phyloP scores from a whole-genome alignment of 768 basidiomycete species.

The Mycena vitilis region DNA sequence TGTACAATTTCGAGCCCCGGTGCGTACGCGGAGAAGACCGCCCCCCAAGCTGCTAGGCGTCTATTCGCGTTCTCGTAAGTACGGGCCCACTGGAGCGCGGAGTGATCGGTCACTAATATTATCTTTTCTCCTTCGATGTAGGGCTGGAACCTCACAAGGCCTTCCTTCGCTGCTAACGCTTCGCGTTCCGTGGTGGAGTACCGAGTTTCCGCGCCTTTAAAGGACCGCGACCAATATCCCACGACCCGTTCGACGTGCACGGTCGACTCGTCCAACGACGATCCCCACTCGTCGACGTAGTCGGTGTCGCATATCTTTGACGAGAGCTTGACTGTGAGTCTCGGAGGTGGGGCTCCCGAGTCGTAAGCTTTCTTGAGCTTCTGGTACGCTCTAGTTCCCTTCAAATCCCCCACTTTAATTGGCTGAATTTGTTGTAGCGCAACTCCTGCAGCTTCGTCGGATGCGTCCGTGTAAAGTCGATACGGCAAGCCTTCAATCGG shows the following conservation, averaged over 20 bases:
- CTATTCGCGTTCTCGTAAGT: slow-evolving; percentile 22
- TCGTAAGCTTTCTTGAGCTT: slow-evolving; percentile 24
- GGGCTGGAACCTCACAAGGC: slow-evolving; percentile 42
- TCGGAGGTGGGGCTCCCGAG: neutral
- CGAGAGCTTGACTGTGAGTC: slow-evolving; percentile 10
- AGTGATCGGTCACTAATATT: slow-evolving; percentile 22
- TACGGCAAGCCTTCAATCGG: slow-evolving; percentile 36
- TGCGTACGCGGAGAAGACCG: slow-evolving; percentile 35
- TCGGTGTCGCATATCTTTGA: neutral
- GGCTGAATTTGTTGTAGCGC: slow-evolving; percentile 33
- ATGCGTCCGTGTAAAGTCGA: slow-evolving; percentile 42
- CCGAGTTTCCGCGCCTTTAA: slow-evolving; percentile 39
- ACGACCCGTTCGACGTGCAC: neutral
- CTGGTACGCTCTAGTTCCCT: slow-evolving; percentile 23
- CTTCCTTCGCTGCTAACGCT: slow-evolving; percentile 43
- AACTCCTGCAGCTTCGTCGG: slow-evolving; percentile 19
- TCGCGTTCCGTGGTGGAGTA: slow-evolving; percentile 45
- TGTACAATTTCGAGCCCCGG: slow-evolving; percentile 15
- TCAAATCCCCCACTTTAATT: slow-evolving; percentile 14
- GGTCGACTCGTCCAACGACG: neutral
- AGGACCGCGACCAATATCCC: slow-evolving; percentile 36
- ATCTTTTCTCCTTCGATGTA: slow-evolving; percentile 45
- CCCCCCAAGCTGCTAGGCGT: slow-evolving; percentile 41
- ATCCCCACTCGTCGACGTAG: neutral
- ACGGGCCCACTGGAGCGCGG: slow-evolving; percentile 17